Conservation (phyloP, 768 basidiomycete genomes). For the Boletus subparvulus region DNA sequence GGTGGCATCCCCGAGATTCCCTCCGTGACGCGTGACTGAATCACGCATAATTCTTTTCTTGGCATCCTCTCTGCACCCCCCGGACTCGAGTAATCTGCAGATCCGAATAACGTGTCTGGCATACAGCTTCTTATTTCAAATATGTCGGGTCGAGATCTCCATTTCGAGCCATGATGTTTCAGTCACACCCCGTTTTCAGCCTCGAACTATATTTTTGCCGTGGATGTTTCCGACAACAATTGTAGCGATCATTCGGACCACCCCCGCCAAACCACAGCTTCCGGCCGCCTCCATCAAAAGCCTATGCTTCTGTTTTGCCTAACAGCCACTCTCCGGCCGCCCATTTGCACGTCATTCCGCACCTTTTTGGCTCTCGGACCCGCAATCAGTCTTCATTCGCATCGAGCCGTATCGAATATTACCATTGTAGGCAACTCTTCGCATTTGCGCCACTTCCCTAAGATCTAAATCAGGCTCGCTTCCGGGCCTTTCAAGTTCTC, state of each 20-base stretch:
- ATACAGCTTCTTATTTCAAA: slow-evolving; percentile 35
- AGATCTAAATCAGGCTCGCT: slow-evolving; percentile 19
- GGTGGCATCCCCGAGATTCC: not conserved
- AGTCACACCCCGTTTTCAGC: not conserved
- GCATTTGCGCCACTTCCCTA: not conserved
- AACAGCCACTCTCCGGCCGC: slow-evolving; percentile 4
- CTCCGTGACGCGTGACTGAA: slow-evolving; percentile 22
- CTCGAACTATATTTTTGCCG: not conserved
- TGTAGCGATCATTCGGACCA: not conserved
- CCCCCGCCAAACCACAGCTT: slow-evolving; percentile 4
- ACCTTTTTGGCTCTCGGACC: slow-evolving; percentile 23
- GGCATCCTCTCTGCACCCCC: slow-evolving; percentile 5
- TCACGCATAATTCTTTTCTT: slow-evolving; percentile 12
- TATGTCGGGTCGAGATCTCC: slow-evolving; percentile 15
- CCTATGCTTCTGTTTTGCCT: slow-evolving; percentile 11
- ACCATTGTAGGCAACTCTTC: slow-evolving; percentile 2
- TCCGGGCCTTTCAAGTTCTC: slow-evolving; percentile 6
- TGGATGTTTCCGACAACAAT: not conserved
- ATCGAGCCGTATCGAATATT: slow-evolving; percentile 13
- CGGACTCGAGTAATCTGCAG: slow-evolving; percentile 28
- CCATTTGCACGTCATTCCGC: not conserved
- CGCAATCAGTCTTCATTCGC: slow-evolving; percentile 13
- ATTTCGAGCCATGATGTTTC: slow-evolving; percentile 10
- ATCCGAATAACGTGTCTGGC: slow-evolving; percentile 31
- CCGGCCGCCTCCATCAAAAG: slow-evolving; percentile 19